Evolutionary conservation across 164 flowering plant genomes (phyloP).

Genomic region (Cinnamomum micranthum): DNA sequence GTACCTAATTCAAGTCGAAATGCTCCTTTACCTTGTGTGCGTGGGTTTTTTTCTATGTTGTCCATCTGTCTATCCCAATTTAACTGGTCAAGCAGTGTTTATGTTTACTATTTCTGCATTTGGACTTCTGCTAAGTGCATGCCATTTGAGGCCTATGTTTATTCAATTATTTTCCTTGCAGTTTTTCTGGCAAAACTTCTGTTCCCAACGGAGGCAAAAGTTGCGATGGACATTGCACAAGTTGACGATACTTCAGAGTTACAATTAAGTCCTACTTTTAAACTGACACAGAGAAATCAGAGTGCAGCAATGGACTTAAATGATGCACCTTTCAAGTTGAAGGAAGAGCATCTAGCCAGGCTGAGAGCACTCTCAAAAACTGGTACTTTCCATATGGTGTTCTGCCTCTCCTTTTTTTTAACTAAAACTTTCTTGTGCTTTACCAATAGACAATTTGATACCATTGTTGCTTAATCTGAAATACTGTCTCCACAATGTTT

Average conservation of each 20-base stretch:
- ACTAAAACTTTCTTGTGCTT: background rate
- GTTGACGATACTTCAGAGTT: slow-evolving; percentile 69
- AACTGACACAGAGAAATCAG: slow-evolving; percentile 26
- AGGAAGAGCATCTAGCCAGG: slow-evolving; percentile 68
- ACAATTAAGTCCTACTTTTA: slow-evolving; percentile 22
- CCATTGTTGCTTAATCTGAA: background rate
- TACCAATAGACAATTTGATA: background rate
- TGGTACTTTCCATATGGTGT: slow-evolving; percentile 36
- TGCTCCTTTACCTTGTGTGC: no score
- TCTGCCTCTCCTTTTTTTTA: background rate
- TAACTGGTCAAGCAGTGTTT: background rate
- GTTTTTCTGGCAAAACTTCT: slow-evolving; percentile 74
- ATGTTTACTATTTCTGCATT: background rate
- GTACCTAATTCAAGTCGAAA: background rate
- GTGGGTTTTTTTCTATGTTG: background rate
- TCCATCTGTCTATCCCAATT: background rate
- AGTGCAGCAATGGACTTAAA: slow-evolving; percentile 61
- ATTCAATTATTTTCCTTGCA: slow-evolving; percentile 18
- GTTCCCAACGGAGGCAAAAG: slow-evolving; percentile 82
- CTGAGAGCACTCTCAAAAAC: slow-evolving; percentile 68
- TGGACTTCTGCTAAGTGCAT: background rate
- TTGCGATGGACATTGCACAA: slow-evolving; percentile 83
- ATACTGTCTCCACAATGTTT: background rate
- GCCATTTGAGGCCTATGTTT: background rate
- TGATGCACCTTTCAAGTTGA: slow-evolving; percentile 66